phyloP scores from a whole-genome alignment of 306 rosid genomes.

The Trifolium fragiferum region DNA sequence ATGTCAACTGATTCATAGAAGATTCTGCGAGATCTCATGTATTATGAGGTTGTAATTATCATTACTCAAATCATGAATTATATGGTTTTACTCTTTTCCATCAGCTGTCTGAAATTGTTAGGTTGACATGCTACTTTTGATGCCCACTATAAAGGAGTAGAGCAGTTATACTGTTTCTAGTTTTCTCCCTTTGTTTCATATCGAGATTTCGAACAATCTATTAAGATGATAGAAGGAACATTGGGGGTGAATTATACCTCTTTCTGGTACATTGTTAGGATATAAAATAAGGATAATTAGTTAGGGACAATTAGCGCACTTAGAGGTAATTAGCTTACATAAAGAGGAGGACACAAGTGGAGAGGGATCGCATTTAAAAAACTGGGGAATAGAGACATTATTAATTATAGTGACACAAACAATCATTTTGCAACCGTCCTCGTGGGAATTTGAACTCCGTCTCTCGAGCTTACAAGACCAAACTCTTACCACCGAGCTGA shows the following conservation, averaged over 20 bases:
- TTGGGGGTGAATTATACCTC: background rate
- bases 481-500: background rate
- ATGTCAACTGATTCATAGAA: slow-evolving; percentile 33
- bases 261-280: background rate
- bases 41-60: background rate
- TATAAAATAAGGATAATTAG: background rate
- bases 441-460: background rate
- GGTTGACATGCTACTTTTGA: slow-evolving; percentile 24
- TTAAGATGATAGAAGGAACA: background rate
- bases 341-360: background rate
- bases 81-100: background rate
- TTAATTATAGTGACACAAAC: background rate
- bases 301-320: background rate
- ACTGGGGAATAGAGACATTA: too few relatives aligned
- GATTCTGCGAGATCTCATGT: slow-evolving; percentile 32
- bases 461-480: background rate
- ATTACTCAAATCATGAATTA: slow-evolving; percentile 14
- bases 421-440: background rate
- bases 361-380: background rate
- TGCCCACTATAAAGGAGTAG: slow-evolving; percentile 2
- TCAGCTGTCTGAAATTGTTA: slow-evolving; percentile 32
- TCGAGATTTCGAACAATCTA: slow-evolving; percentile 20
- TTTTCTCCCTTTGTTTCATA: slow-evolving; percentile 1
- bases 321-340: background rate
- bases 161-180: slow-evolving; percentile 12